These are phyloP conservation scores for Taiozyma onychis DNA, from an alignment of 1,139 yeast genomes.

Conservation along the genomic window DNA sequence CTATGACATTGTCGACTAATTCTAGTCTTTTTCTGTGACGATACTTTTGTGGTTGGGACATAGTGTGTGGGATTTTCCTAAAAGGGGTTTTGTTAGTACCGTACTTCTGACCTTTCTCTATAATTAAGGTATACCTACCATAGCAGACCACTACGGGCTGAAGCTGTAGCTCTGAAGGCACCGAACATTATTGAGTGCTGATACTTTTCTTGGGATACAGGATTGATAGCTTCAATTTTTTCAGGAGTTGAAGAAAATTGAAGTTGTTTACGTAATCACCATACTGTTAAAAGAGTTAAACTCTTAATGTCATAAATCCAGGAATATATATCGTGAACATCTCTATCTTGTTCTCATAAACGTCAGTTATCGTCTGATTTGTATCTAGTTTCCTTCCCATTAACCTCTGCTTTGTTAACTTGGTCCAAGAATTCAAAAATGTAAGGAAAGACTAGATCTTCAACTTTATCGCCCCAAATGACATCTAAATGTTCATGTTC, in stretches of 20 bases:
- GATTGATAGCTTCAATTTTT: neutral
- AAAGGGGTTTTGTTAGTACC: constrained; percentile 2
- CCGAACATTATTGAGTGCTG: constrained; percentile 55
- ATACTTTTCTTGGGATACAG: neutral
- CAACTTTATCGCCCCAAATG: constrained; percentile 77
- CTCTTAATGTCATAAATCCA: neutral
- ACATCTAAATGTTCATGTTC: constrained; percentile 80
- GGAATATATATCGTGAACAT: neutral
- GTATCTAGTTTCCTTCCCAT: neutral
- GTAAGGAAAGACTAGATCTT: constrained; percentile 45
- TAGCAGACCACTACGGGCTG: constrained; percentile 72
- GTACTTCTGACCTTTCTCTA: too few relatives aligned
- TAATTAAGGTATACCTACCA: constrained; percentile 50
- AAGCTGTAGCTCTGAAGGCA: constrained; percentile 63
- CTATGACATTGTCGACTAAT: constrained; percentile 75
- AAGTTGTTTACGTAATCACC: neutral
- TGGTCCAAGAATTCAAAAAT: constrained; percentile 27
- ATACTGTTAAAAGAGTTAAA: neutral
- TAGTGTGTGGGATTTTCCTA: constrained; percentile 64
- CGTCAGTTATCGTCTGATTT: neutral
- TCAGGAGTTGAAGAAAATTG: neutral
- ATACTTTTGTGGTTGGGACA: constrained; percentile 76
- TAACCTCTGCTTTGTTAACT: neutral
- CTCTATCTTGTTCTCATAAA: neutral
- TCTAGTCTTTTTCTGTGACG: constrained; percentile 80